These are phyloP conservation scores for Exophiala viscosa DNA, from an alignment of 2,329 filamentous ascomycete genomes.

Conservation along the genomic window DNA sequence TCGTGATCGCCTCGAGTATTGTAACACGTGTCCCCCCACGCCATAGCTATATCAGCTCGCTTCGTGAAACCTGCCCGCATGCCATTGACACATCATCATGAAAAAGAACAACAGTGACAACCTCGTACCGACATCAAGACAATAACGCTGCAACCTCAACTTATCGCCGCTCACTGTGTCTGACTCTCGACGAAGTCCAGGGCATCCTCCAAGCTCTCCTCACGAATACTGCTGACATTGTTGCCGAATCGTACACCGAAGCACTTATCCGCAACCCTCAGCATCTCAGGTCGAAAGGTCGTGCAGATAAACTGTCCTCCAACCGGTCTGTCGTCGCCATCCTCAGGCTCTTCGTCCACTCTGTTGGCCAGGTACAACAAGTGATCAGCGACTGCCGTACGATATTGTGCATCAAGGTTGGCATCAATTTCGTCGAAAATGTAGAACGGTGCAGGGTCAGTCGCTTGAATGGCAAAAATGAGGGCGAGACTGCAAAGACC, in stretches of 20 bases:
- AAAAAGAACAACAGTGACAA: not conserved
- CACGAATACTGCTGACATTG: slow-evolving; percentile 92
- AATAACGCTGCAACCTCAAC: not conserved
- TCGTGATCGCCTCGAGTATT: too few relatives aligned
- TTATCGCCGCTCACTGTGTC: slow-evolving; percentile 30
- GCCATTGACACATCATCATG: not conserved
- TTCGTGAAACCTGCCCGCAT: not conserved
- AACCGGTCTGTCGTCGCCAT: slow-evolving; percentile 34
- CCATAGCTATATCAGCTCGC: too few relatives aligned
- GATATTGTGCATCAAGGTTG: slow-evolving; percentile 96
- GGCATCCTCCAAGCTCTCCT: slow-evolving; percentile 80
- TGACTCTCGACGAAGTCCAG: slow-evolving; percentile 93
- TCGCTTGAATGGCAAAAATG: slow-evolving; percentile 97
- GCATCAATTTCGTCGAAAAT: slow-evolving; percentile 99
- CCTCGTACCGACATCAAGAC: not conserved
- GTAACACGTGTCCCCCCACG: too few relatives aligned
- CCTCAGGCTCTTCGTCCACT: slow-evolving; percentile 49
- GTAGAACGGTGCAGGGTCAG: slow-evolving; percentile 96
- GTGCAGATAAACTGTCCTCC: slow-evolving; percentile 92
- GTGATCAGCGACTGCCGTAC: slow-evolving; percentile 88
- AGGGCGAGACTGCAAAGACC: slow-evolving; percentile 93
- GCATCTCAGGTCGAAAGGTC: slow-evolving; percentile 95
- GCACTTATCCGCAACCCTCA: slow-evolving; percentile 92
- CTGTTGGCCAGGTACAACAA: slow-evolving; percentile 71
- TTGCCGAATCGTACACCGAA: slow-evolving; percentile 90